Percentiles rank a stretch among this genome's conserved stretches.
Conservation (phyloP, 495 filamentous ascomycete genomes). For the Penicillium chermesinum region DNA sequence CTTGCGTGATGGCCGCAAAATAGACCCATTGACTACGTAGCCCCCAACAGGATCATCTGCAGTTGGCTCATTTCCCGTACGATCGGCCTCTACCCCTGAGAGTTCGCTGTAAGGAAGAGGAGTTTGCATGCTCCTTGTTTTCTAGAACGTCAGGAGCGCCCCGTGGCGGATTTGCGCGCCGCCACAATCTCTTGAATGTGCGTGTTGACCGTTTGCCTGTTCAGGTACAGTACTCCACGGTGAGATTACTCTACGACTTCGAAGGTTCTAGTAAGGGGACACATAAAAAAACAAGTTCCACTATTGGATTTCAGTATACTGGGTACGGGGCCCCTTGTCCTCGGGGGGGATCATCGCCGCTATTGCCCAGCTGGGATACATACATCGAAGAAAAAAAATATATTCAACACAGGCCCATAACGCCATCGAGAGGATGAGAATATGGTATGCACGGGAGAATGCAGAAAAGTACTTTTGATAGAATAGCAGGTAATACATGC, state of each 20-base stretch:
- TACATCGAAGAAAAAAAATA: neutral
- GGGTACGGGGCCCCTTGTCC: neutral
- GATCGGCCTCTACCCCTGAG: neutral
- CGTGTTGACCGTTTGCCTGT: conserved; percentile 1
- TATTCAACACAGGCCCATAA: conserved; percentile 1
- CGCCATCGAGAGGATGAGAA: conserved; percentile 5
- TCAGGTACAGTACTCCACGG: too few species aligned
- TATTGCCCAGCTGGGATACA: neutral
- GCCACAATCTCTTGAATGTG: neutral
- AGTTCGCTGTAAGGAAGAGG: neutral
- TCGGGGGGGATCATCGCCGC: neutral
- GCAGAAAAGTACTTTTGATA: conserved; percentile 5
- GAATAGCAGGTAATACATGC: conserved; percentile 12
- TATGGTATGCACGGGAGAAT: conserved; percentile 3
- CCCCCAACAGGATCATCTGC: neutral
- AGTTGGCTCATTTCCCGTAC: neutral
- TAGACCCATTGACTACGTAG: neutral
- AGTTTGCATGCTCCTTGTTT: neutral
- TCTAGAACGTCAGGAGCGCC: neutral
- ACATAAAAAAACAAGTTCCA: neutral
- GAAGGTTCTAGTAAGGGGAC: neutral
- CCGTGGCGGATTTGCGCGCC: neutral
- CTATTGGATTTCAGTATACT: neutral
- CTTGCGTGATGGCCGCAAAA: neutral
- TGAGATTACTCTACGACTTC: too few species aligned